phyloP scores from a whole-genome alignment of 345 rosid species.

The Aegle marmelos region DNA sequence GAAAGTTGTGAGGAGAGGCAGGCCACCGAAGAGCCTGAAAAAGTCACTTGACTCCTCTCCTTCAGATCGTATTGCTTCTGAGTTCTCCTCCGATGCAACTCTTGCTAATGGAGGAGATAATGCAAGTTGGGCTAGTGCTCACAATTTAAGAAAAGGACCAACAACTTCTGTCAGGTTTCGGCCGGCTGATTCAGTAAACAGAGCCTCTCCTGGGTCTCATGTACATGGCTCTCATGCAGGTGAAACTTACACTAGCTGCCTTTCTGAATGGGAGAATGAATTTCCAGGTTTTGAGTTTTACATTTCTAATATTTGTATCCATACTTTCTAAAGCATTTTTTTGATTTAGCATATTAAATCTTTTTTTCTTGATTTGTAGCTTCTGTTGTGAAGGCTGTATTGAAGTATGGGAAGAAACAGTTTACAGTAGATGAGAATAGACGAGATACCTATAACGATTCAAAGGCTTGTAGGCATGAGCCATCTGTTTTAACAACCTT shows the following conservation, averaged over 20 bases:
- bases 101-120: slow-evolving; percentile 68
- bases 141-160: slow-evolving; percentile 60
- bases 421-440: slow-evolving; percentile 68
- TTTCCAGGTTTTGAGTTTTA: slow-evolving; percentile 63
- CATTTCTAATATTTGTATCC: neutral
- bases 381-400: slow-evolving; percentile 83
- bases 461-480: slow-evolving; percentile 38
- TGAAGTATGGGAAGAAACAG: slow-evolving; percentile 82
- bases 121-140: slow-evolving; percentile 38
- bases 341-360: neutral
- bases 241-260: slow-evolving; percentile 52
- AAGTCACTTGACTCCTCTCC: slow-evolving; percentile 59
- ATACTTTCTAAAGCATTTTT: neutral
- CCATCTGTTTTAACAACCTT: slow-evolving; percentile 42
- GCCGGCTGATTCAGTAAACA: slow-evolving; percentile 53
- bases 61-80: slow-evolving; percentile 53
- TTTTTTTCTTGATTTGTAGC: slow-evolving; percentile 47
- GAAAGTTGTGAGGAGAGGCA: slow-evolving; percentile 61
- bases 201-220: slow-evolving; percentile 37
- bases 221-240: slow-evolving; percentile 37
- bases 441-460: slow-evolving; percentile 63
- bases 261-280: slow-evolving; percentile 83
- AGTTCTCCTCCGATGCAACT: slow-evolving; percentile 58
- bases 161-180: slow-evolving; percentile 43
- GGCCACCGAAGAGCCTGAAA: slow-evolving; percentile 64